Base-by-base conservation (phyloP, 163 green algal genomes). In the Scenedesmus sp. region DNA sequence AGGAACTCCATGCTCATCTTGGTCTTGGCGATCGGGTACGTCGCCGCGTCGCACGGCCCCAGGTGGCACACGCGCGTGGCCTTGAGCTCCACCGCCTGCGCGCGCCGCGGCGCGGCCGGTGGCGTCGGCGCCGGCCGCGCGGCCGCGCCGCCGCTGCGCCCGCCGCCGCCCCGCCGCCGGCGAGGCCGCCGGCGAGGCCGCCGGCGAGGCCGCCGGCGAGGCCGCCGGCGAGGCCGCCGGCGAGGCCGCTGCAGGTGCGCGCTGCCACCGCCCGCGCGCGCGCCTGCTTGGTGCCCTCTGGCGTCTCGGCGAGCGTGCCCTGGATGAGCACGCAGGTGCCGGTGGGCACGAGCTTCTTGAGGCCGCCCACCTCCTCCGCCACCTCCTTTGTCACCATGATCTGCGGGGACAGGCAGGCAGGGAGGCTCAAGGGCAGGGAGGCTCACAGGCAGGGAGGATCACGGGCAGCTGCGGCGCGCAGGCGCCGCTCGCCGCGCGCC, bases 11-110 rank as follows among this genome's bases (percentile, higher is more conserved):
- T 87, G 13, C 83, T 92, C 60, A 96, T 88, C 85, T 96, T 96
- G 87, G 98, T 99, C 88, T 99, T 99, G 51, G 93, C 91, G 56
- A 99, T 92, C 10, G 97, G 95, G 88, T 99, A 99, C 9, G 87
- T 91, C 4, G 78, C 76, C 0, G 93, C 87, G 73, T 98, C 93
- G 73, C 89, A 97, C 31, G 58, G 13, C 36, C 95, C 96, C 58
- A 98, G 66, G 75, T 94, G 87, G 45, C 91, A 24, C 24, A 98
- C 78, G 67, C 87, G 85, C 29, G 67, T 87, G 10, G 88, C 93
- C 79, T 97, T 95, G 17, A 98, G 88, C 88, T 98, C 94, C 33
- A 98, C 94, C 60, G 83, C 75, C 84, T 93, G 69, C 2, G 39
- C 39, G 39, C 39, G 39, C 39, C 7, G 39, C 7, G 39, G 39